Evolutionary conservation across 768 basidiomycete genomes (phyloP).

Genomic region (Auriculariales sp.): DNA sequence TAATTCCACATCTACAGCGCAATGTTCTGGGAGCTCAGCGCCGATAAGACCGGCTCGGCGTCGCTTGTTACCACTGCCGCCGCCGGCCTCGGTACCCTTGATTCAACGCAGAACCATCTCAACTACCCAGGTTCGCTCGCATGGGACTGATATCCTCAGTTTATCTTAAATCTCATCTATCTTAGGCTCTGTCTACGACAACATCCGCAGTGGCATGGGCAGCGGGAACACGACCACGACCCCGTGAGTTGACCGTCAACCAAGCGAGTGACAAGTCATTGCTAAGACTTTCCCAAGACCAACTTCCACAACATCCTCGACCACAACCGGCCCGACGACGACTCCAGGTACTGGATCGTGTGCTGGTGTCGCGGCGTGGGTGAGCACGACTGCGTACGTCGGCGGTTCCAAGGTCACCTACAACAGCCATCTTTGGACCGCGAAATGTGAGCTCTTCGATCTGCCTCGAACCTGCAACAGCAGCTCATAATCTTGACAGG

Average conservation of each 20-base stretch:
- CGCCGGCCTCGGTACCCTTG: slow-evolving; percentile 34
- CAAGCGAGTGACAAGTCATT: too few relatives aligned
- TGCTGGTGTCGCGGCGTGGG: slow-evolving; percentile 34
- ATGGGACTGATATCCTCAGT: not conserved
- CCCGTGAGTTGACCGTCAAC: too few relatives aligned
- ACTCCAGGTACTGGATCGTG: slow-evolving; percentile 10
- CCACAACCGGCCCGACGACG: slow-evolving; percentile 13
- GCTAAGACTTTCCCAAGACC: slow-evolving; percentile 4
- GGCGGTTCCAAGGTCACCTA: slow-evolving; percentile 33
- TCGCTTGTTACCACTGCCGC: slow-evolving; percentile 43
- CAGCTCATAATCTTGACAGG: slow-evolving; percentile 33
- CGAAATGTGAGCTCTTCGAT: not conserved
- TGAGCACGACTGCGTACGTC: slow-evolving; percentile 24
- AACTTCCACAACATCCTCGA: slow-evolving; percentile 11
- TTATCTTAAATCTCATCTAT: slow-evolving; percentile 14
- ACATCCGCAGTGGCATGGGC: slow-evolving; percentile 51
- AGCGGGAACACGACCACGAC: not conserved
- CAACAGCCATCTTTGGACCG: slow-evolving; percentile 5
- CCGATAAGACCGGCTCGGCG: slow-evolving; percentile 41
- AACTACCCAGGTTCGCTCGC: not conserved
- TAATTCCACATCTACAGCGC: too few relatives aligned
- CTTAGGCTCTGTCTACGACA: slow-evolving; percentile 58
- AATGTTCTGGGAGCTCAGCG: slow-evolving; percentile 62
- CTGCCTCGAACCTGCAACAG: slow-evolving; percentile 17
- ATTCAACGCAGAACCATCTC: slow-evolving; percentile 25